These are phyloP conservation scores for Pulveroboletus ravenelii DNA, from an alignment of 768 basidiomycete species.

Conservation along the genomic window DNA sequence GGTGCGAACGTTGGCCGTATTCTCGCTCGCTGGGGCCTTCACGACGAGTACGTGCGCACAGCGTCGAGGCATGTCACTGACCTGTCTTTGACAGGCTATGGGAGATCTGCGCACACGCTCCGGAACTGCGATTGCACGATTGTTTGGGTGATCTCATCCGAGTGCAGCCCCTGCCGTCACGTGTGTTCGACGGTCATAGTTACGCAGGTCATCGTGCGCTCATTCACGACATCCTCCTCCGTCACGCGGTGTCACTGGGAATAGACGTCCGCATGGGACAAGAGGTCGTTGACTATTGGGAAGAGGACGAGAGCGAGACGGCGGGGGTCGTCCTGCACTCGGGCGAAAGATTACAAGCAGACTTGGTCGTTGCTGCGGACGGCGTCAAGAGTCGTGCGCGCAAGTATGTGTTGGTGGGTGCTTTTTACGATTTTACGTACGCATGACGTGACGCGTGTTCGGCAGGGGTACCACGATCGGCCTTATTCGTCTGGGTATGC, in stretches of 20 bases:
- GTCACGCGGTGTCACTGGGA: constrained; percentile 21
- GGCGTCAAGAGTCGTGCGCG: constrained; percentile 23
- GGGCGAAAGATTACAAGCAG: constrained; percentile 15
- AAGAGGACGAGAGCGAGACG: background rate
- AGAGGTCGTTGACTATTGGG: constrained; percentile 23
- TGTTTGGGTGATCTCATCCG: constrained; percentile 20
- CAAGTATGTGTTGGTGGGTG: constrained; percentile 19
- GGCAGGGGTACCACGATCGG: constrained; percentile 24
- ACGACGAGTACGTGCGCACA: constrained; percentile 14
- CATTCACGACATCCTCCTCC: constrained; percentile 19
- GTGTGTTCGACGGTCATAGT: constrained; percentile 12
- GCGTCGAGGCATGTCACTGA: background rate
- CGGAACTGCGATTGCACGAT: constrained; percentile 13
- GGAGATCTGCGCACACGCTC: constrained; percentile 12
- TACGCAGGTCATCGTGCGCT: constrained; percentile 24
- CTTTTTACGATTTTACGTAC: background rate
- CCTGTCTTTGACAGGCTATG: constrained; percentile 11
- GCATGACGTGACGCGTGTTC: background rate
- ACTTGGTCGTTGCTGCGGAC: constrained; percentile 29
- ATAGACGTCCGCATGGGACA: constrained; percentile 21
- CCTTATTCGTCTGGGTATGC: constrained; percentile 26
- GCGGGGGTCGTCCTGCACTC: constrained; percentile 17
- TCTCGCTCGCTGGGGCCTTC: constrained; percentile 27
- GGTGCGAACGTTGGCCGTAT: constrained; percentile 25
- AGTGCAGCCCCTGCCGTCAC: constrained; percentile 12